Conservation (phyloP, 2,329 filamentous ascomycete genomes). For the Monilinia polystroma region DNA sequence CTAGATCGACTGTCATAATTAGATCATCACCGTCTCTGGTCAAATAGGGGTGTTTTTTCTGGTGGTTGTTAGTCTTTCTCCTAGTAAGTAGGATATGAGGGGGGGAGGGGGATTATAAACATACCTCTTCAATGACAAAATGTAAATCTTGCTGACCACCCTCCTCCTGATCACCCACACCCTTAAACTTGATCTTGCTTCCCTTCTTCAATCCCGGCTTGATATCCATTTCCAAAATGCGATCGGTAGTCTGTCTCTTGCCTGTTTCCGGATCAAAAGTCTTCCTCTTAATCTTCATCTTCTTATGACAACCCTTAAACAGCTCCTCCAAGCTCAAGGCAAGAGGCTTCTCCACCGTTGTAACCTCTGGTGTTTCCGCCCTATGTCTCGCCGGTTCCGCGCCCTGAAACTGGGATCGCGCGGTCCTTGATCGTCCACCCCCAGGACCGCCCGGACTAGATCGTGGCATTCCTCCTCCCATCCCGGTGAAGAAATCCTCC, state of each 20-base stretch:
- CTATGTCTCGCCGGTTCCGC: constrained; percentile 43
- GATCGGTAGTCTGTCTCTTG: constrained; percentile 83
- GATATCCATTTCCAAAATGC: constrained; percentile 90
- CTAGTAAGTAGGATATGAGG: not conserved
- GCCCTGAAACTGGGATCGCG: constrained; percentile 40
- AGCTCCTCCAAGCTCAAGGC: constrained; percentile 84
- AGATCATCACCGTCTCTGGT: constrained; percentile 87
- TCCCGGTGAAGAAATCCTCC: constrained; percentile 51
- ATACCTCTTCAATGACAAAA: constrained; percentile 91
- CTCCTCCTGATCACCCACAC: constrained; percentile 96
- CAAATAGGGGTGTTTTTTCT: constrained; percentile 87
- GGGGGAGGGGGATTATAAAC: constrained; percentile 36
- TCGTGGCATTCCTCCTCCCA: constrained; percentile 29
- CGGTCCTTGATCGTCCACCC: constrained; percentile 46
- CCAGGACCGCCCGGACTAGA: constrained; percentile 50
- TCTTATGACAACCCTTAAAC: constrained; percentile 85
- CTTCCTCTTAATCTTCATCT: constrained; percentile 98
- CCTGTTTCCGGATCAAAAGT: constrained; percentile 78
- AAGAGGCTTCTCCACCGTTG: constrained; percentile 82
- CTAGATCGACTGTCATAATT: constrained; percentile 72
- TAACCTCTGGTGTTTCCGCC: constrained; percentile 74
- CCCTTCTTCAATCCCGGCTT: constrained; percentile 95
- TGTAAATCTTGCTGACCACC: constrained; percentile 94
- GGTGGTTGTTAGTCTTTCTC: constrained; percentile 19
- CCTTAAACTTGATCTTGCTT: constrained; percentile 96